A percentile compares a stretch with the other conserved stretches of the same genome.
phyloP scores from a whole-genome alignment of 371 early-diverging fungal genomes.

The Mortierella sp. region DNA sequence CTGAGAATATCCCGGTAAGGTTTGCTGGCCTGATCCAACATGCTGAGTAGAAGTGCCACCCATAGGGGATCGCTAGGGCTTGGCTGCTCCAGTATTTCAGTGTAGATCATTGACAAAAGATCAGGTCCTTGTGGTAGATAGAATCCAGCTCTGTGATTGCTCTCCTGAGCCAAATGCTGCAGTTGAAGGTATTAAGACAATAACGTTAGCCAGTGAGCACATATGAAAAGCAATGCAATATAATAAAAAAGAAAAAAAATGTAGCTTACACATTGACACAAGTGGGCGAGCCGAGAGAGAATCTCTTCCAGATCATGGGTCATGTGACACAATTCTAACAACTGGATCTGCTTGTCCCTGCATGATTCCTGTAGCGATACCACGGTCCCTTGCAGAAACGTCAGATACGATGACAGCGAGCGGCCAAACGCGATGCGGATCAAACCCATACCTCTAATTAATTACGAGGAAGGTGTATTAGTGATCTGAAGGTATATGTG shows the following conservation, averaged over 20 bases:
- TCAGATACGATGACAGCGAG: conserved; percentile 59
- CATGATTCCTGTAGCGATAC: conserved; percentile 43
- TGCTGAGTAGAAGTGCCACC: conserved; percentile 55
- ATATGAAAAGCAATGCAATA: not conserved
- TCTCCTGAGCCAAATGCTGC: conserved; percentile 33
- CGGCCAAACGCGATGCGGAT: conserved; percentile 65
- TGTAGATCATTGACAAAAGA: conserved; percentile 58
- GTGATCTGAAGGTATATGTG: not conserved
- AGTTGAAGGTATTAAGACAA: not conserved
- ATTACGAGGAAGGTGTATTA: not conserved
- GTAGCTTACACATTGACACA: conserved; percentile 52
- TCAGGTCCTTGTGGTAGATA: conserved; percentile 62
- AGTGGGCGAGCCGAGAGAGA: conserved; percentile 42
- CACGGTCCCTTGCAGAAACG: conserved; percentile 60
- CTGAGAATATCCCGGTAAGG: conserved; percentile 66
- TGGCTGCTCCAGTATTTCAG: conserved; percentile 55
- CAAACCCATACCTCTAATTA: conserved; percentile 59
- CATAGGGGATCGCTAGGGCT: conserved; percentile 56
- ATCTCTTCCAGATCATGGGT: conserved; percentile 36
- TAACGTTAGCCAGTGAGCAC: not conserved
- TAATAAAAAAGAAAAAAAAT: no score
- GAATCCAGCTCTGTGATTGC: conserved; percentile 37
- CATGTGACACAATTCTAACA: conserved; percentile 59
- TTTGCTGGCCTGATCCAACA: conserved; percentile 62
- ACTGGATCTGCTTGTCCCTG: conserved; percentile 17